These are phyloP conservation scores for Fusarium sp. DNA, from an alignment of 2,329 filamentous ascomycete genomes.

Conservation along the genomic window DNA sequence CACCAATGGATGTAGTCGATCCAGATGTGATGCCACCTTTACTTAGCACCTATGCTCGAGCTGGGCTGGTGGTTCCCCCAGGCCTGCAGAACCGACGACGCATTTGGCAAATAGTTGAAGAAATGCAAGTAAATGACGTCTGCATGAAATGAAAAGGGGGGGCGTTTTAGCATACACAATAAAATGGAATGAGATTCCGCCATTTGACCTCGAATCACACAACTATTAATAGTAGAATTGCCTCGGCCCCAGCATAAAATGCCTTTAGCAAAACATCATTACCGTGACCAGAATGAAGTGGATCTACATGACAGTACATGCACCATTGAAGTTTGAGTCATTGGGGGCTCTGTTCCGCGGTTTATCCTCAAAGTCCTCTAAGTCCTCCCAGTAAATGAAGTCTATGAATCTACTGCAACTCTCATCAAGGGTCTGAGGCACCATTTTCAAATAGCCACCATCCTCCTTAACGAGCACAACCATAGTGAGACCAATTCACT, in stretches of 20 bases:
- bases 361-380: not conserved
- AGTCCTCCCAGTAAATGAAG: slow-evolving; percentile 33
- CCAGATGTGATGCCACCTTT: not conserved
- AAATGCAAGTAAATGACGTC: not conserved
- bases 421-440: slow-evolving; percentile 11
- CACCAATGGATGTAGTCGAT: not conserved
- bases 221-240: too few relatives aligned
- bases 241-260: too few relatives aligned
- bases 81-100: not conserved
- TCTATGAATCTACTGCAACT: slow-evolving; percentile 9
- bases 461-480: slow-evolving; percentile 3
- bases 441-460: slow-evolving; percentile 17
- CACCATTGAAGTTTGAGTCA: too few relatives aligned
- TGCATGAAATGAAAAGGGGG: not conserved
- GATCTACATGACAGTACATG: too few relatives aligned
- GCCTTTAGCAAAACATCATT: too few relatives aligned
- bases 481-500: slow-evolving; percentile 8
- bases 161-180: too few relatives aligned
- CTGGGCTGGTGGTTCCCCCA: not conserved
- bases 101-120: not conserved
- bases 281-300: too few relatives aligned
- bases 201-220: too few relatives aligned
- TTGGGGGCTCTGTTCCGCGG: not conserved
- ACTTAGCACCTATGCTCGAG: not conserved
- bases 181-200: too few relatives aligned